These are phyloP conservation scores for Vigna angularis DNA, from an alignment of 306 rosid species.

Conservation along the genomic window DNA sequence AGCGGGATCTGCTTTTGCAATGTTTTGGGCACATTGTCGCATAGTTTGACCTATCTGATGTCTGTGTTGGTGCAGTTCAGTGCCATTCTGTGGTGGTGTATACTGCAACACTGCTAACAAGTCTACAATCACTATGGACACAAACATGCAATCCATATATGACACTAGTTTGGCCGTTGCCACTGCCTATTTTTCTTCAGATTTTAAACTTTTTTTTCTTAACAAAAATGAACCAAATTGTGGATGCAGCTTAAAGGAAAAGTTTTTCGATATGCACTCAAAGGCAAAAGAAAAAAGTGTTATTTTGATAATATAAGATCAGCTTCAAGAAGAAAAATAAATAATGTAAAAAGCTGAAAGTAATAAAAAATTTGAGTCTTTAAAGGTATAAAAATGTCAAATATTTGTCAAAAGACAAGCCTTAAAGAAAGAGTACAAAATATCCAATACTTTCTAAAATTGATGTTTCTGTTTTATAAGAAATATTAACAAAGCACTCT, in stretches of 20 bases:
- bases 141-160: background rate
- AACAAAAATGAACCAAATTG: too few relatives aligned
- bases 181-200: too few relatives aligned
- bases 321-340: background rate
- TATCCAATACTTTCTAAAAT: background rate
- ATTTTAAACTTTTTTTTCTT: too few relatives aligned
- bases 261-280: too few relatives aligned
- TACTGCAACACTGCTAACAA: background rate
- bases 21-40: slow-evolving; percentile 7
- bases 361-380: background rate
- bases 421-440: background rate
- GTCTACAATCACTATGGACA: background rate
- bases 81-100: slow-evolving; percentile 10
- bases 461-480: background rate
- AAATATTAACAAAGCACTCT: too few relatives aligned
- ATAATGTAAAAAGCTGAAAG: background rate
- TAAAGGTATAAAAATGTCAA: background rate
- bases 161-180: background rate
- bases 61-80: background rate
- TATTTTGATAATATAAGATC: background rate
- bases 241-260: too few relatives aligned
- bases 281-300: background rate
- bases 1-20: slow-evolving; percentile 3
- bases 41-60: slow-evolving; percentile 10
- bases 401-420: background rate